Percentiles rank a stretch among this genome's conserved stretches.
Evolutionary conservation across 139 green algal genomes (phyloP).

Genomic region (Astrephomene gubernaculifera): DNA sequence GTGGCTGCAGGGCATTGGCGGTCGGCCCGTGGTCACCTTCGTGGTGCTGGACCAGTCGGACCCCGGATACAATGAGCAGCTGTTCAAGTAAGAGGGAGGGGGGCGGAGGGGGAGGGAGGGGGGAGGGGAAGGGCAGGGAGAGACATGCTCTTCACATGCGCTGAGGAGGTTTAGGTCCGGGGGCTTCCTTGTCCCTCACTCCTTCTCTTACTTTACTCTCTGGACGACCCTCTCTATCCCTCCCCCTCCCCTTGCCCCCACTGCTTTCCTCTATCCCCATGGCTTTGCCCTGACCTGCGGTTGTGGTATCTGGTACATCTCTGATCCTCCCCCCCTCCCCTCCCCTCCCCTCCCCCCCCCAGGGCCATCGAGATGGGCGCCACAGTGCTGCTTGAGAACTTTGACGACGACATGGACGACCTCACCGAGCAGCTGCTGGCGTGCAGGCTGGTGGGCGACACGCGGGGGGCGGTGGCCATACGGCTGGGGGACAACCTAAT

Average conservation of each 20-base stretch:
- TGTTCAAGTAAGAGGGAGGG: conserved; percentile 36
- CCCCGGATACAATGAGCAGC: conserved; percentile 36
- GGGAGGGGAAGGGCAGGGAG: neutral
- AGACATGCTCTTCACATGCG: neutral
- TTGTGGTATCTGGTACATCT: too few species aligned
- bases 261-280: neutral
- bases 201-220: too few species aligned
- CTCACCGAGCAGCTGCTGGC: conserved; percentile 53
- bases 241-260: too few species aligned
- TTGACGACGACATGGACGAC: conserved; percentile 62
- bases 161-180: too few species aligned
- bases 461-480: conserved; percentile 6
- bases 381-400: conserved; percentile 59
- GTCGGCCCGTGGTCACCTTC: conserved; percentile 25
- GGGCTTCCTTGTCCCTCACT: too few species aligned
- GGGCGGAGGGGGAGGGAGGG: neutral
- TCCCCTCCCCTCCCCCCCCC: neutral
- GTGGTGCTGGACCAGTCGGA: conserved; percentile 46
- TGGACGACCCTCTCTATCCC: too few species aligned
- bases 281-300: neutral
- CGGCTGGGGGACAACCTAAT: conserved; percentile 38
- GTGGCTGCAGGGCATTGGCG: conserved; percentile 43
- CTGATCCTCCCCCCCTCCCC: neutral
- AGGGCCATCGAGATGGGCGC: conserved; percentile 57
- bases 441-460: conserved; percentile 23